Evolutionary conservation across 352 stramenopile genomes (phyloP).

Genomic region (Phytophthora fragariaefolia): DNA sequence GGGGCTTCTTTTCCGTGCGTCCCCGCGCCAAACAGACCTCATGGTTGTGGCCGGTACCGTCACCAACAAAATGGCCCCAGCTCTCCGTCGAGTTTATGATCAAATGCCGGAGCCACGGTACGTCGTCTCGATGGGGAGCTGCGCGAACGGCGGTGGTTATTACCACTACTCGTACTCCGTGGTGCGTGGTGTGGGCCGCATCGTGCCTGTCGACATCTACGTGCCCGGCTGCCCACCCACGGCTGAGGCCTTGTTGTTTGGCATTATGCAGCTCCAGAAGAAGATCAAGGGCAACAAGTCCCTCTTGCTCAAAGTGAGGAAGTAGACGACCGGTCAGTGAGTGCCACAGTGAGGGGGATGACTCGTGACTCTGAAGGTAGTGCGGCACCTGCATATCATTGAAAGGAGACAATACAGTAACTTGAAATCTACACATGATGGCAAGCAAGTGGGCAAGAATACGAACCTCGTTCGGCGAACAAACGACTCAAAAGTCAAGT

Average conservation of each 20-base stretch:
- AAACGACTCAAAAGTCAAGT: not conserved
- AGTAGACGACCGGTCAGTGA: constrained; percentile 3
- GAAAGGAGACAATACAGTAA: not conserved
- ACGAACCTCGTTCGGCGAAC: not conserved
- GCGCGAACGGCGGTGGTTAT: constrained; percentile 94
- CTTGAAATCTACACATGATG: not conserved
- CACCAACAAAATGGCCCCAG: constrained; percentile 99
- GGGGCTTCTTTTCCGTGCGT: constrained; percentile 96
- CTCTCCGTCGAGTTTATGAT: constrained; percentile 96
- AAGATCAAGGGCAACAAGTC: constrained; percentile 10
- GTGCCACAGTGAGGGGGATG: no score
- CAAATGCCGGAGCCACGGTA: constrained; percentile 98
- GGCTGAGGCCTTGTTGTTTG: constrained; percentile 7
- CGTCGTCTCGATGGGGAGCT: constrained; percentile 98
- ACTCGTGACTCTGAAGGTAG: not conserved
- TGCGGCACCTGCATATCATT: not conserved
- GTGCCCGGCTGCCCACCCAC: constrained; percentile 93
- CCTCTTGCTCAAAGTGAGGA: constrained; percentile 9
- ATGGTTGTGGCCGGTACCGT: constrained; percentile 99
- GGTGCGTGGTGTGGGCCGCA: constrained; percentile 96
- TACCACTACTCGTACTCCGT: constrained; percentile 96
- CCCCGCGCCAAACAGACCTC: constrained; percentile 93
- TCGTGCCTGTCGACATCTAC: constrained; percentile 98
- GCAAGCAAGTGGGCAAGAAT: not conserved
- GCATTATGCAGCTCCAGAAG: constrained; percentile 15